Evolutionary conservation across 208 protist genomes (phyloP).

Genomic region (Crithidia bombi): DNA sequence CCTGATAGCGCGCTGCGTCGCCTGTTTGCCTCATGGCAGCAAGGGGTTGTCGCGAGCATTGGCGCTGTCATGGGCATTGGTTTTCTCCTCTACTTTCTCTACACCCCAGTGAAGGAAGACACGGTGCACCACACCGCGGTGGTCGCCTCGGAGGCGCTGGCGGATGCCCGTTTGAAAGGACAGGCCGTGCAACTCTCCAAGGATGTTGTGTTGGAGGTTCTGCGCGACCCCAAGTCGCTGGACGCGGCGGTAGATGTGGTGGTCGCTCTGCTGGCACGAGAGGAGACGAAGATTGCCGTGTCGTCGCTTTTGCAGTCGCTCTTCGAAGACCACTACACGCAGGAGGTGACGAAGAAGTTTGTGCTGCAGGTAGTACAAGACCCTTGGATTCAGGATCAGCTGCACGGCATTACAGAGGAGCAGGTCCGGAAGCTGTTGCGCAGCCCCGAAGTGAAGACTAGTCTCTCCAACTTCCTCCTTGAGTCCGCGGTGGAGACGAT

Average conservation of each 20-base stretch:
- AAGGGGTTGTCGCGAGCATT: conserved; percentile 85
- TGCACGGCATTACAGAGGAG: conserved; percentile 80
- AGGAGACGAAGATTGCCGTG: conserved; percentile 83
- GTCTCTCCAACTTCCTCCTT: conserved; percentile 65
- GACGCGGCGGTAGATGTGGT: conserved; percentile 71
- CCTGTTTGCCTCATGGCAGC: conserved; percentile 85
- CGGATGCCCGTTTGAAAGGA: conserved; percentile 61
- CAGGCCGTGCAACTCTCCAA: conserved; percentile 83
- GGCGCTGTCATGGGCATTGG: conserved; percentile 88
- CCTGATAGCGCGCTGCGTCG: conserved; percentile 33
- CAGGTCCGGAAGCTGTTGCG: conserved; percentile 68
- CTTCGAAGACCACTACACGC: conserved; percentile 92
- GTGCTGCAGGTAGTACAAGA: conserved; percentile 82
- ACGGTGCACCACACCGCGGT: conserved; percentile 90
- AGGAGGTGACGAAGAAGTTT: conserved; percentile 93
- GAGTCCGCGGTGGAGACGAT: conserved; percentile 57
- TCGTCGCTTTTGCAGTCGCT: conserved; percentile 82
- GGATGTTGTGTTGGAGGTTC: conserved; percentile 75
- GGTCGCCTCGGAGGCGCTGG: conserved; percentile 84
- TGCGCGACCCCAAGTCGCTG: conserved; percentile 73
- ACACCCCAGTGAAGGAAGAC: conserved; percentile 85
- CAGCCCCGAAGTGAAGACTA: conserved; percentile 53
- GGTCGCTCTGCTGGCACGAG: conserved; percentile 58
- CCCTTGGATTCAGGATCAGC: conserved; percentile 85
- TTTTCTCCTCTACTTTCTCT: conserved; percentile 79